Base-by-base conservation (phyloP, 768 basidiomycete species). In the Boletellus sp. region DNA sequence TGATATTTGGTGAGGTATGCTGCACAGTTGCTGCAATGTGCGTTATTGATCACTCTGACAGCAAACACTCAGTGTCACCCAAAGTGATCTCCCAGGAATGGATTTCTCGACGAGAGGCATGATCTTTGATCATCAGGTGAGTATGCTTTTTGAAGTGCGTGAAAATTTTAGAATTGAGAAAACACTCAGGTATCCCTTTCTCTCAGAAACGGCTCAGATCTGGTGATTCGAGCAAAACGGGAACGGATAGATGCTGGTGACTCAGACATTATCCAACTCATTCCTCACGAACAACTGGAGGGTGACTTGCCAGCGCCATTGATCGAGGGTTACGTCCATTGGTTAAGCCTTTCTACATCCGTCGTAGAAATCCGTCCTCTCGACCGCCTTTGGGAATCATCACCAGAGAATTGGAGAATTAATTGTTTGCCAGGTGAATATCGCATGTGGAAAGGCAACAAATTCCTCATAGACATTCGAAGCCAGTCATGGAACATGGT, bases 291-390 rank as follows among this genome's bases (percentile, higher is more conserved):
- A 10, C 48, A 19, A 28, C 45, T 70, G 22, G 9, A 16, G 9
- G 34, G 34, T 0, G 69, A 70, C 41, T 19, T 69, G 1, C 44
- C 44, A 2, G 23, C n/a, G 1, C 23, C 19, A 13, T 15, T 45
- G 3, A 36, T 45, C 2, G 31, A 55, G 4, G 54, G 44, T 4
- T 53, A 60, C 6, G 55, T 33, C 23, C 69, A 68, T 48, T 70
- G 68, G 68, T 37, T 70, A 16, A 48, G 62, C 17, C 46, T 68
- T 2, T n/a, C 39, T 11, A 55, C 51, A 0, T 40, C 40, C 1
- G 17, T 53, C 38, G 48, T 70, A 3, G 68, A 68, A 33, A 43
- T 69, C 12, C 59, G 63, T 2, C 61, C 64, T 19, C 41, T 59
- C 1, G 36, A 60, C 5, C 41, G 19, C 6, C 16, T 46, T 0